Evolutionary conservation across 768 basidiomycete genomes (phyloP).

Genomic region (Pulveroboletus sp.): DNA sequence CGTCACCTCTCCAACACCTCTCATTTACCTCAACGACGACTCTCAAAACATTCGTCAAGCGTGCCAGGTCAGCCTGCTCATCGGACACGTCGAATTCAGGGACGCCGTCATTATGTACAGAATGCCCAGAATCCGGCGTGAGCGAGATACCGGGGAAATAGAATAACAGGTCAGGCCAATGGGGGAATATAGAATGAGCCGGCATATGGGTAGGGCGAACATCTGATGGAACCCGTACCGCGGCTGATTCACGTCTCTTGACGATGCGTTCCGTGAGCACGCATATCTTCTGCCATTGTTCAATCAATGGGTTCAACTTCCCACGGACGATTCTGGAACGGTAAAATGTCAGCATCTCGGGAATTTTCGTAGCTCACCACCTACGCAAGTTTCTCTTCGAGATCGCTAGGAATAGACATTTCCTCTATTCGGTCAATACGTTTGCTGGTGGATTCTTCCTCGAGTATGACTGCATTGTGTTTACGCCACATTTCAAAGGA

Average conservation of each 20-base stretch:
- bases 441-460: slow-evolving; percentile 84
- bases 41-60: slow-evolving; percentile 78
- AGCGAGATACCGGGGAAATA: slow-evolving; percentile 32
- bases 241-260: slow-evolving; percentile 87
- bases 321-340: slow-evolving; percentile 64
- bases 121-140: slow-evolving; percentile 12
- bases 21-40: slow-evolving; percentile 76
- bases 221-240: slow-evolving; percentile 70
- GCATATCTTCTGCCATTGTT: slow-evolving; percentile 90
- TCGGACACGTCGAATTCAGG: slow-evolving; percentile 29
- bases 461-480: slow-evolving; percentile 65
- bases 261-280: slow-evolving; percentile 82
- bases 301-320: slow-evolving; percentile 73
- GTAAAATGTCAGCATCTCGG: slow-evolving; percentile 1
- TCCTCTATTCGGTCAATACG: slow-evolving; percentile 79
- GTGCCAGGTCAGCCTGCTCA: slow-evolving; percentile 74
- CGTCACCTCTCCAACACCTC: slow-evolving; percentile 79
- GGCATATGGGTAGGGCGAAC: slow-evolving; percentile 59
- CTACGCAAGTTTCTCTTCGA: slow-evolving; percentile 85
- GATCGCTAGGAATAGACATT: slow-evolving; percentile 88
- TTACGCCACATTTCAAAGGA: slow-evolving; percentile 90
- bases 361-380: slow-evolving; percentile 15
- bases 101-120: slow-evolving; percentile 7
- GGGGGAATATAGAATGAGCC: slow-evolving; percentile 66
- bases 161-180: slow-evolving; percentile 36